These are phyloP conservation scores for Pichia sp. DNA, from an alignment of 1,139 yeast genomes.

Conservation along the genomic window DNA sequence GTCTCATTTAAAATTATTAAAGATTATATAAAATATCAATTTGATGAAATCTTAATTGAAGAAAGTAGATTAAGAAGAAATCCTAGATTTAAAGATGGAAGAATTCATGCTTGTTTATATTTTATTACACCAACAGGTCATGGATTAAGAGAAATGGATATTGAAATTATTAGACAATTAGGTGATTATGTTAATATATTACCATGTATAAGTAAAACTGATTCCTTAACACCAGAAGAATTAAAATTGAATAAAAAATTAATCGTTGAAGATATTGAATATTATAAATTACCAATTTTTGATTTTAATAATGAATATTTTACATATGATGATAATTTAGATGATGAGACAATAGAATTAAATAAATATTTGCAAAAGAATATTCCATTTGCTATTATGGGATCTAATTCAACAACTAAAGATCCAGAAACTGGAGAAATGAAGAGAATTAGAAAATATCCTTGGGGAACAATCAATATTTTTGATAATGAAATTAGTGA, in stretches of 20 bases:
- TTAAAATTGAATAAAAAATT: conserved; percentile 57
- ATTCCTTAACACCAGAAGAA: conserved; percentile 75
- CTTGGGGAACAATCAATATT: conserved; percentile 87
- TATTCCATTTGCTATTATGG: conserved; percentile 84
- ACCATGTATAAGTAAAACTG: conserved; percentile 85
- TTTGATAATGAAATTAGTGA: conserved; percentile 82
- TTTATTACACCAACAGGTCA: conserved; percentile 74
- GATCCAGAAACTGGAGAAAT: conserved; percentile 53
- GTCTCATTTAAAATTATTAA: conserved; percentile 60
- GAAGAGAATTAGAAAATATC: conserved; percentile 79
- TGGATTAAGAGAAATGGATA: conserved; percentile 67
- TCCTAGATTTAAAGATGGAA: conserved; percentile 70
- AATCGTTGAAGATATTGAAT: conserved; percentile 66
- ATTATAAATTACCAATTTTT: conserved; percentile 75
- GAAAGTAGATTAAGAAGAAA: conserved; percentile 88
- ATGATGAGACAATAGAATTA: conserved; percentile 72
- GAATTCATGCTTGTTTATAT: conserved; percentile 68
- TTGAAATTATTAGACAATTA: conserved; percentile 69
- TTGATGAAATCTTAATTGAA: conserved; percentile 85
- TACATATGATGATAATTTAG: conserved; percentile 50
- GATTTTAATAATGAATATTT: conserved; percentile 66
- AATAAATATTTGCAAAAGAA: conserved; percentile 67
- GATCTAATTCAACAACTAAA: conserved; percentile 54
- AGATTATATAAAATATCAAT: conserved; percentile 76
- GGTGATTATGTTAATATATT: conserved; percentile 79